Base-by-base conservation (phyloP, 768 basidiomycete genomes). In the Daedalea quercina region DNA sequence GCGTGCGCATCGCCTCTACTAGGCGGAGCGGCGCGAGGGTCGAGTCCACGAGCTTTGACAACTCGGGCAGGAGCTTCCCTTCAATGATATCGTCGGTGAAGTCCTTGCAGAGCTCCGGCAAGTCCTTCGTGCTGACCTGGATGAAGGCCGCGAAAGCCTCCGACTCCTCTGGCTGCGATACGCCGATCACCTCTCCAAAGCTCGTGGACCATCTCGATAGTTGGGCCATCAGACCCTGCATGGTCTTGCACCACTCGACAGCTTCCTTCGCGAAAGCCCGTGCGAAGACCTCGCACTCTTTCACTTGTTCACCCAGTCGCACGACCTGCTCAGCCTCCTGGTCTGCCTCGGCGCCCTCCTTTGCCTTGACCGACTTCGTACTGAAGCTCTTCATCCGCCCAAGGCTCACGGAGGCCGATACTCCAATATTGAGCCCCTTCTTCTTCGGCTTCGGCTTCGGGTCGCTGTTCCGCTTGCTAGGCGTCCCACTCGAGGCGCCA, bases 101-200 rank as follows among this genome's bases (percentile, higher is more conserved):
- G 23, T 51, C 48, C 12, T 70, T 64, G 19, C 85, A 65, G 63
- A 90, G 87, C 11, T 65, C 63, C 22, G 55, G 51, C 17, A 61
- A 51, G 23, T 58, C 53, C 13, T 58, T 44, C 25, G 25, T 40
- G 53, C 58, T 54, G 41, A 57, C 49, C 8, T 43, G 26, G 22
- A 58, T 51, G 51, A 64, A 64, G 9, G 87, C 84, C 53, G 86
- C 80, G 59, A 85, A 88, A 1, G 86, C 84, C 63, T 87, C 86
- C 34, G 72, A 73, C 35, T 53, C 51, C 3, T 65, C 62, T 19
- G 54, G 47, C 11, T 51, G 41, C 12, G 51, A 46, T 47, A 64
- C 59, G 28, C 67, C 67, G 26, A 88, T 82, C 13, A 86, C 85
- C 47, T 74, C 73, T 3, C 79, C 83, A 63, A 91, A 90, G 23